These are phyloP conservation scores for Hypoxylon lienhwacheense DNA, from an alignment of 495 filamentous ascomycete species.

Conservation along the genomic window DNA sequence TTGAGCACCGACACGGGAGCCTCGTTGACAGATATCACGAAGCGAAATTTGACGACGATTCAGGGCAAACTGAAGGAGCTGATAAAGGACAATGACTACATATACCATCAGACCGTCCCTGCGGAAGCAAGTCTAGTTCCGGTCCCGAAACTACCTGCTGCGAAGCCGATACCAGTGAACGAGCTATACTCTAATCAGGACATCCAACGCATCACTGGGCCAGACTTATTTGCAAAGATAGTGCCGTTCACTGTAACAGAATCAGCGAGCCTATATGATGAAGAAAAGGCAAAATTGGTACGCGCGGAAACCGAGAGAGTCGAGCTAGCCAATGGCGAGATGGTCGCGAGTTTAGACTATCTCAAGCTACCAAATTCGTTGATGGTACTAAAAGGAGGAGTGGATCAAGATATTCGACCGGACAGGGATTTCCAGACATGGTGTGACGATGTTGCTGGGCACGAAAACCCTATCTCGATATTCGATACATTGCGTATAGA, in stretches of 20 bases:
- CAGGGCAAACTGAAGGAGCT: slow-evolving; percentile 76
- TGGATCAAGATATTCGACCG: slow-evolving; percentile 83
- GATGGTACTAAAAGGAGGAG: slow-evolving; percentile 88
- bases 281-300: slow-evolving; percentile 96
- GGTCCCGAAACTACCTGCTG: slow-evolving; percentile 89
- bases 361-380: slow-evolving; percentile 85
- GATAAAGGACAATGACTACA: slow-evolving; percentile 95
- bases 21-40: slow-evolving; percentile 75
- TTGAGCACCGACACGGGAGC: slow-evolving; percentile 75
- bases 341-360: slow-evolving; percentile 94
- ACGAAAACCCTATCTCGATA: slow-evolving; percentile 68
- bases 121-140: slow-evolving; percentile 76
- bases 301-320: slow-evolving; percentile 92
- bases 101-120: slow-evolving; percentile 92
- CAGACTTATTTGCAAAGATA: slow-evolving; percentile 95
- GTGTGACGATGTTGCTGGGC: slow-evolving; percentile 87
- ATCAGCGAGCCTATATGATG: slow-evolving; percentile 94
- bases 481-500: slow-evolving; percentile 78
- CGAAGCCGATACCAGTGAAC: slow-evolving; percentile 97
- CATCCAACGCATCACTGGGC: slow-evolving; percentile 93
- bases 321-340: slow-evolving; percentile 87
- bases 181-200: slow-evolving; percentile 97
- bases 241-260: slow-evolving; percentile 96
- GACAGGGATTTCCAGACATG: slow-evolving; percentile 91
- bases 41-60: slow-evolving; percentile 75